Base-by-base conservation (phyloP, 2,329 filamentous ascomycete genomes). In the Penicillium sp. region DNA sequence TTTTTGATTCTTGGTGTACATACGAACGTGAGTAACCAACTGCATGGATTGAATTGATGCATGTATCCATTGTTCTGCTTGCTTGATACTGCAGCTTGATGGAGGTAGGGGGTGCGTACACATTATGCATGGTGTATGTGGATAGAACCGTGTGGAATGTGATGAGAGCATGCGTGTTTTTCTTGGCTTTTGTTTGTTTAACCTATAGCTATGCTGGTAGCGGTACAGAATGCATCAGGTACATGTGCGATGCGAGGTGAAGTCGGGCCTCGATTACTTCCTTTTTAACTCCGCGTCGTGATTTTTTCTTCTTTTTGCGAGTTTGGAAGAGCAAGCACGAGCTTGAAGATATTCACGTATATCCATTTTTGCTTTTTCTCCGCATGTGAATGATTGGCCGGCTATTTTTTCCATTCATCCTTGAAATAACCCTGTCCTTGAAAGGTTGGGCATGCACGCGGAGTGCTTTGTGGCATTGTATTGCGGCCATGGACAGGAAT, bases 311-410 rank as follows among this genome's bases (percentile, higher is more conserved):
- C 35, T 40, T n/a, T n/a, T n/a, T n/a, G n/a, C n/a, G n/a, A n/a
- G n/a, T n/a, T n/a, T 3, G 12, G 30, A 3, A 6, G 30, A 33
- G 30, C n/a, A 40, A 40, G 35, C 16, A 40, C 30, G 35, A 40
- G 16, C 35, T 40, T n/a, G 2, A n/a, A 18, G 64, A 62, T 3
- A 21, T 54, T 38, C 23, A 40, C 7, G 28, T 35, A 35, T 35
- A 35, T 14, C 30, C 14, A 11, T 16, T 16, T 35, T 35, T 35
- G 4, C 28, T 16, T 16, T 35, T 35, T 9, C 12, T 18, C 16
- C 35, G n/a, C 12, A 40, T 20, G 35, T 5, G 6, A 16, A 20
- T 40, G 35, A 40, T 40, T 40, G 35, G 35, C n/a, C 7, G 35
- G n/a, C 1, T 40, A 18, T n/a, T 18, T 40, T 14, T 18, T 9